Percentiles rank a stretch among this genome's conserved stretches.
Evolutionary conservation across 306 rosid species (phyloP).

Genomic region (Ormosia semicastrata): DNA sequence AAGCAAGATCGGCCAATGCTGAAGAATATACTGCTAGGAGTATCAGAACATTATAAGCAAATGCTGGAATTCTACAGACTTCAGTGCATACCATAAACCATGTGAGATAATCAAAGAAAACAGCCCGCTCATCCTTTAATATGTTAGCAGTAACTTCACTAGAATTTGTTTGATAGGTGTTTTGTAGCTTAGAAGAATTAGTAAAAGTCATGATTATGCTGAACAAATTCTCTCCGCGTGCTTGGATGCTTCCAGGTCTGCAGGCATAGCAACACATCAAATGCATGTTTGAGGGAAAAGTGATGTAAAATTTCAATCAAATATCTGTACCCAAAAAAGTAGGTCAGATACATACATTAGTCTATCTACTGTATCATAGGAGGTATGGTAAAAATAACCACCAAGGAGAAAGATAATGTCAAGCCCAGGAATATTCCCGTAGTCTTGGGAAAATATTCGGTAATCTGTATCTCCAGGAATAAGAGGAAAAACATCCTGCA

Average conservation of each 20-base stretch:
- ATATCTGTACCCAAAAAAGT: slow-evolving; percentile 51
- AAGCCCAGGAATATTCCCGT: slow-evolving; percentile 92
- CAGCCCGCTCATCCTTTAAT: slow-evolving; percentile 58
- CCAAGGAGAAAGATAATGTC: slow-evolving; percentile 96
- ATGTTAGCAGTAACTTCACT: slow-evolving; percentile 39
- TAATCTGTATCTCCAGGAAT: slow-evolving; percentile 99
- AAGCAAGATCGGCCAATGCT: slow-evolving; percentile 12
- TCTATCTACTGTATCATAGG: slow-evolving; percentile 92
- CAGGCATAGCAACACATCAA: slow-evolving; percentile 43
- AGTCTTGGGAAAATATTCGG: slow-evolving; percentile 89
- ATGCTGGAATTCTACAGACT: slow-evolving; percentile 15
- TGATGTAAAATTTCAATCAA: slow-evolving; percentile 31
- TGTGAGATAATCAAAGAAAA: slow-evolving; percentile 91
- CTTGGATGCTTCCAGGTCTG: slow-evolving; percentile 99
- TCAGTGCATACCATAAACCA: slow-evolving; percentile 84
- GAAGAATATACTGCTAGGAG: slow-evolving; percentile 20
- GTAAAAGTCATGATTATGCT: slow-evolving; percentile 80
- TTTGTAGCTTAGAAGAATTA: slow-evolving; percentile 73
- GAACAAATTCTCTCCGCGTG: slow-evolving; percentile 95
- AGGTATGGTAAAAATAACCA: slow-evolving; percentile 98
- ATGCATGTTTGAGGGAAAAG: slow-evolving; percentile 36
- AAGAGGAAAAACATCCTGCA: slow-evolving; percentile 95
- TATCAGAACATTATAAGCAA: slow-evolving; percentile 24
- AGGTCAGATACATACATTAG: slow-evolving; percentile 73
- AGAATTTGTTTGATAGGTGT: slow-evolving; percentile 43